A percentile compares a stretch with the other conserved stretches of the same genome.
Conservation (phyloP, 345 rosid genomes). For the Gossypium thurberi region DNA sequence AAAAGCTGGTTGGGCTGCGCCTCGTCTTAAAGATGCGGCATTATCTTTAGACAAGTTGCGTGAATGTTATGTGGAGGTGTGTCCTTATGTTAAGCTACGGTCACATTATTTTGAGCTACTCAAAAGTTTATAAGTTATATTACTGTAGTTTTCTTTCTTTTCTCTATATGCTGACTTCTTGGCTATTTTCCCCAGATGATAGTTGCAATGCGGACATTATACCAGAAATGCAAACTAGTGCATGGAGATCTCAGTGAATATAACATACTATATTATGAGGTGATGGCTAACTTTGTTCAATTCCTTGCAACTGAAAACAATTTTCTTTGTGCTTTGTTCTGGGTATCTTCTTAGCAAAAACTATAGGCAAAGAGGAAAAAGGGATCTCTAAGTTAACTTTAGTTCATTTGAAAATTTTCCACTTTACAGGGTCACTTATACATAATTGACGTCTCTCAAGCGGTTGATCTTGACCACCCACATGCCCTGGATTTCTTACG, state of each 20-base stretch:
- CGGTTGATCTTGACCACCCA: constrained; percentile 96
- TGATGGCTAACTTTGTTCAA: constrained; percentile 17
- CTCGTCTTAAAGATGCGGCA: constrained; percentile 95
- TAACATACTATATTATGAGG: constrained; percentile 90
- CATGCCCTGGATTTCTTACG: constrained; percentile 83
- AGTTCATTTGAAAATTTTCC: background rate
- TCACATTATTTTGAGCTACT: background rate
- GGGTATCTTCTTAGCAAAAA: background rate
- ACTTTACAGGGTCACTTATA: constrained; percentile 75
- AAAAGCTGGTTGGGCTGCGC: constrained; percentile 92
- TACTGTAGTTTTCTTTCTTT: background rate
- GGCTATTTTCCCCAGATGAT: constrained; percentile 46
- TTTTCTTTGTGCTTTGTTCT: background rate
- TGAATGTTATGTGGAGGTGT: constrained; percentile 86
- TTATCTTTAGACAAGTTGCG: constrained; percentile 78
- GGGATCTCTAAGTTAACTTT: background rate
- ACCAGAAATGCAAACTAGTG: constrained; percentile 92
- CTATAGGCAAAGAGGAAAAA: background rate
- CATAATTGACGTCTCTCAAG: constrained; percentile 88
- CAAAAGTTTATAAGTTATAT: background rate
- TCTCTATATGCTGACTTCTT: background rate
- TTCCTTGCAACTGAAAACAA: background rate
- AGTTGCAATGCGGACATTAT: constrained; percentile 68
- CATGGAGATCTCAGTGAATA: constrained; percentile 99
- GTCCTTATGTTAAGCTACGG: background rate